Evolutionary conservation across 805 yeast genomes (phyloP), one percentile per base, ranked within the genome.

Genomic region (Scheffersomyces ergatensis): DNA sequence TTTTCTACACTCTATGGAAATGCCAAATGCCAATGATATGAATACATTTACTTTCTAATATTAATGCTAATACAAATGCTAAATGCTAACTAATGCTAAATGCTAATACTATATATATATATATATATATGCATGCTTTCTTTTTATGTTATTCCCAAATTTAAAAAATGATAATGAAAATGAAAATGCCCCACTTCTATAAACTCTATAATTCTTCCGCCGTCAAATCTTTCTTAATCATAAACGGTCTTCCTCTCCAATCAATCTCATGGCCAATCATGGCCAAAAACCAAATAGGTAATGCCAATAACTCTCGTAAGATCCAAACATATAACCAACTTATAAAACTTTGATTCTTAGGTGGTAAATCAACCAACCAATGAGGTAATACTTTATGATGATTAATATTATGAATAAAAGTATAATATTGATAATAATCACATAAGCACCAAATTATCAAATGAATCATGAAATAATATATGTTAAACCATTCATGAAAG

Each of bases 231-330:
- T 80, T 68, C 39, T 80, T 77, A 47, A 89, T 88, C 45, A 66
- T 68, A 58, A 88, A 89, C 2, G 89, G 87, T 47, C 78, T 72
- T 27, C 88, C 86, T 44, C 97, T 69, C 89, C 89, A 83, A 60
- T 88, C 87, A 30, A 82, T 81, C 35, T 77, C 74, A 11, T 83
- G 81, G 0, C 96, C 96, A 23, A 70, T 48, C 83, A 89, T 82
- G 1, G 96, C 96, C 21, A 66, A 67, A 2, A 83, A 43, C 97
- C 97, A 89, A 17, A 89, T 78, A 0, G 96, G 96, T 16, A 89
- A 63, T 1, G 96, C 96, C 39, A 87, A 61, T 0, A 72, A 2
- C 56, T 89, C 97, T 38, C 97, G 69, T 26, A 78, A 56, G 0
- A 75, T 26, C 97, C 97, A 89, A 43, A 58, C 51, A 35, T 39